Percentiles rank a stretch among this genome's conserved stretches.
phyloP scores from a whole-genome alignment of 495 filamentous ascomycete genomes.

The Antarctomyces pellizariae region DNA sequence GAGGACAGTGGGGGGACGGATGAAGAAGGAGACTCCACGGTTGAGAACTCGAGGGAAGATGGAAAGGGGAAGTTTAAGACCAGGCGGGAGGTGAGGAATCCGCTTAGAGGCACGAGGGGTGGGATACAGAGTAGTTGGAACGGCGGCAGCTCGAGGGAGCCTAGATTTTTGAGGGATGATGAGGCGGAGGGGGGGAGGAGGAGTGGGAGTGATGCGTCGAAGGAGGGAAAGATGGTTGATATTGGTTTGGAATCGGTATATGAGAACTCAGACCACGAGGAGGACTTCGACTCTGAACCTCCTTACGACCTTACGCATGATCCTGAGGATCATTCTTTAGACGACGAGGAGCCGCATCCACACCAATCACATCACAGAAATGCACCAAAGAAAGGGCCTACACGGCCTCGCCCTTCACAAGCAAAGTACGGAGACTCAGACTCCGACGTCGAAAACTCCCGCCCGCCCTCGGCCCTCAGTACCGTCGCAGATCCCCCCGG shows the following conservation, averaged over 20 bases:
- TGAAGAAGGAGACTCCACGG: constrained; percentile 32
- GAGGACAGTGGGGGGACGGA: constrained; percentile 66
- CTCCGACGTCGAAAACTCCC: constrained; percentile 9
- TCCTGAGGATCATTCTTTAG: constrained; percentile 24
- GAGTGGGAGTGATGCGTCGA: constrained; percentile 20
- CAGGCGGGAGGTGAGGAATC: no score
- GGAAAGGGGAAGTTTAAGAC: constrained; percentile 16
- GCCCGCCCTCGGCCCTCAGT: constrained; percentile 9
- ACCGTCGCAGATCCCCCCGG: constrained; percentile 9
- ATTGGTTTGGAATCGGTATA: constrained; percentile 51
- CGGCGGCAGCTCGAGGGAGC: constrained; percentile 21
- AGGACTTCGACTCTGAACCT: constrained; percentile 32
- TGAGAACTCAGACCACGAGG: no score
- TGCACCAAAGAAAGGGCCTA: constrained; percentile 16
- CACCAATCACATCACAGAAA: constrained; percentile 66
- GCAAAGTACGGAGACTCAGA: no score
- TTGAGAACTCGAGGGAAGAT: constrained; percentile 31
- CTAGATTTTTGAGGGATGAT: no score
- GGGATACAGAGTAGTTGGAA: constrained; percentile 40
- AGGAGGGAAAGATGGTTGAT: constrained; percentile 58
- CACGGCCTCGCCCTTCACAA: no score
- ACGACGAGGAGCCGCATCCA: constrained; percentile 61
- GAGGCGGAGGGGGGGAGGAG: constrained; percentile 20
- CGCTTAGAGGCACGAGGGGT: constrained; percentile 19
- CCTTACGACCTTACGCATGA: constrained; percentile 34